These are phyloP conservation scores for Penicillium occitanis DNA, from an alignment of 2,329 filamentous ascomycete species.

Conservation along the genomic window DNA sequence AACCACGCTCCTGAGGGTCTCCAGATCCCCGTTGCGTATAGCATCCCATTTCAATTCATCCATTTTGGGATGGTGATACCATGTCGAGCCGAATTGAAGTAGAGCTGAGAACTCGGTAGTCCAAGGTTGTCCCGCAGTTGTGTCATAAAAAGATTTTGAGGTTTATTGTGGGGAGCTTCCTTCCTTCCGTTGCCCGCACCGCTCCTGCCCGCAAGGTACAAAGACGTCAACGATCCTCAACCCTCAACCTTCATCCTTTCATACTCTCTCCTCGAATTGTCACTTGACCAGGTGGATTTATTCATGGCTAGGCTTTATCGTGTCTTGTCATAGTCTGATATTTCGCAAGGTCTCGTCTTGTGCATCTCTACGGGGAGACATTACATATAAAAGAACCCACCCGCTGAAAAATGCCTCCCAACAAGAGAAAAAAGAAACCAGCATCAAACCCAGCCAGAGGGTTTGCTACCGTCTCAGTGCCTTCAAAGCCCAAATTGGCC, in stretches of 20 bases:
- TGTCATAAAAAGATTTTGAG: conserved; percentile 41
- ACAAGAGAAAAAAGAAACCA: conserved; percentile 90
- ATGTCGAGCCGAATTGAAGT: conserved; percentile 27
- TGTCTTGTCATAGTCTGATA: not conserved
- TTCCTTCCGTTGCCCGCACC: conserved; percentile 23
- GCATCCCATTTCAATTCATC: conserved; percentile 47
- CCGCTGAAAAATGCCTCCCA: conserved; percentile 60
- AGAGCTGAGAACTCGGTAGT: conserved; percentile 27
- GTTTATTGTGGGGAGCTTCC: conserved; percentile 28
- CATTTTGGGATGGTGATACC: conserved; percentile 39
- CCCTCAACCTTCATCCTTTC: conserved; percentile 2
- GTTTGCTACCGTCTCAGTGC: conserved; percentile 89
- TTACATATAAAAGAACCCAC: not conserved
- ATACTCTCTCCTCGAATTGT: not conserved
- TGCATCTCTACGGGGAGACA: no score
- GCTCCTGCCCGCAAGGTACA: conserved; percentile 25
- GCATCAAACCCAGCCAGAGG: conserved; percentile 83
- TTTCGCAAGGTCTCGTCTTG: not conserved
- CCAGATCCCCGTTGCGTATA: conserved; percentile 44
- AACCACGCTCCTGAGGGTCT: conserved; percentile 40
- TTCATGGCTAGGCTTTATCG: not conserved
- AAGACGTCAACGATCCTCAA: conserved; percentile 22
- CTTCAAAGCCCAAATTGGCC: conserved; percentile 69
- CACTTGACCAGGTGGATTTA: not conserved
- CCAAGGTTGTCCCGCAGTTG: conserved; percentile 32